phyloP scores from a whole-genome alignment of 768 basidiomycete species.

The Hortiboletus flavorubellus region DNA sequence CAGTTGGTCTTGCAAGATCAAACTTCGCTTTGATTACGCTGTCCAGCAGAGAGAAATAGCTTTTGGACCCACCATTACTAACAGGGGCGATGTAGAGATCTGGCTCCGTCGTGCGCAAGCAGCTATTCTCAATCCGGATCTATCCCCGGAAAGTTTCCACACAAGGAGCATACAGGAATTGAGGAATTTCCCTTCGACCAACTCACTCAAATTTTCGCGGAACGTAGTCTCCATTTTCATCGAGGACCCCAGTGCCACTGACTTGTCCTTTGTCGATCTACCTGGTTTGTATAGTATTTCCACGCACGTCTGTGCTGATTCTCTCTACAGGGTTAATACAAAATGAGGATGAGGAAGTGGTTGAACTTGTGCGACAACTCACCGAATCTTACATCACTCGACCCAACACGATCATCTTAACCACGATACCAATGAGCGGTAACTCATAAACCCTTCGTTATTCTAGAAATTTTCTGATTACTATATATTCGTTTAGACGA shows the following conservation, averaged over 20 bases:
- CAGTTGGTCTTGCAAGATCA: slow-evolving; percentile 45
- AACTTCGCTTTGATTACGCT: slow-evolving; percentile 36
- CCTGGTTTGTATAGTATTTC: slow-evolving; percentile 38
- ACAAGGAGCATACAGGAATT: slow-evolving; percentile 25
- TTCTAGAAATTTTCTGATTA: neutral
- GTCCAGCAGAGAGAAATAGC: slow-evolving; percentile 2
- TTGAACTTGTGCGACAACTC: slow-evolving; percentile 46
- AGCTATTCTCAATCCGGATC: slow-evolving; percentile 38
- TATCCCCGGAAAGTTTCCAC: slow-evolving; percentile 17
- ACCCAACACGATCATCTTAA: slow-evolving; percentile 58
- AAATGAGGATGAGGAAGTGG: slow-evolving; percentile 40
- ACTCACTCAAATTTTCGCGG: slow-evolving; percentile 41
- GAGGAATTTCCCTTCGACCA: slow-evolving; percentile 20
- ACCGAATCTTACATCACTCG: slow-evolving; percentile 45
- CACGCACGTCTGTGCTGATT: slow-evolving; percentile 1
- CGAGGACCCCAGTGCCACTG: slow-evolving; percentile 42
- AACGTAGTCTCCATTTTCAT: slow-evolving; percentile 49
- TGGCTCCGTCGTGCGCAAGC: slow-evolving; percentile 45
- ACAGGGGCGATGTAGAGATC: slow-evolving; percentile 36
- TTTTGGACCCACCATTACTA: slow-evolving; percentile 33
- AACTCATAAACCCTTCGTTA: neutral
- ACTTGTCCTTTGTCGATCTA: slow-evolving; percentile 52
- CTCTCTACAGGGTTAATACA: slow-evolving; percentile 50
- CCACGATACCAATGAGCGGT: slow-evolving; percentile 68
- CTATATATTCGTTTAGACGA: slow-evolving; percentile 46